These are phyloP conservation scores for Hypoxylon lienhwacheense DNA, from an alignment of 495 filamentous ascomycete species.

Conservation along the genomic window DNA sequence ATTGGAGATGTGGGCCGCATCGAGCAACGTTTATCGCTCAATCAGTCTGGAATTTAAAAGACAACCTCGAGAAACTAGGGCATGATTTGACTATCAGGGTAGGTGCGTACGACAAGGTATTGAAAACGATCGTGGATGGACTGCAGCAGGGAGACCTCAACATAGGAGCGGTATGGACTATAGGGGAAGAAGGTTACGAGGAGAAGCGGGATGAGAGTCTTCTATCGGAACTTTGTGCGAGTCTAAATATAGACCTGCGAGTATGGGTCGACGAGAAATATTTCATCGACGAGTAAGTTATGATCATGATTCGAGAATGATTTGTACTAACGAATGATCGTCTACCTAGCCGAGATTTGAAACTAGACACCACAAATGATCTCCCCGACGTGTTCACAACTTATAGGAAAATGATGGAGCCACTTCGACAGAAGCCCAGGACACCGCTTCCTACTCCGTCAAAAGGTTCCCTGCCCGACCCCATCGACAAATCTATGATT, in stretches of 20 bases:
- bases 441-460: conserved; percentile 47
- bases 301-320: neutral
- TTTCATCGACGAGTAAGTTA: conserved; percentile 68
- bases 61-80: conserved; percentile 54
- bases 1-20: conserved; percentile 70
- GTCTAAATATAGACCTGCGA: conserved; percentile 56
- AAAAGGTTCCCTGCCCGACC: conserved; percentile 52
- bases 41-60: conserved; percentile 67
- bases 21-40: conserved; percentile 68
- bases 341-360: conserved; percentile 57
- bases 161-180: conserved; percentile 69
- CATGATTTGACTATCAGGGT: conserved; percentile 66
- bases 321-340: neutral
- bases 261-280: conserved; percentile 72
- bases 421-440: conserved; percentile 61
- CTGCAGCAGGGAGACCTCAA: conserved; percentile 45
- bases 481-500: conserved; percentile 49
- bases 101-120: conserved; percentile 56
- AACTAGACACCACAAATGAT: conserved; percentile 49
- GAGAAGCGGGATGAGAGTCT: conserved; percentile 62
- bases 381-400: conserved; percentile 70
- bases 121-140: conserved; percentile 54
- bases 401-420: conserved; percentile 67
- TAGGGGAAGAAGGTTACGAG: conserved; percentile 63
- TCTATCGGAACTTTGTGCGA: conserved; percentile 51